Evolutionary conservation across 1,284 basidiomycete genomes (phyloP), one percentile per base, ranked within the genome.

Genomic region (Apiotrichum veenhuisii): DNA sequence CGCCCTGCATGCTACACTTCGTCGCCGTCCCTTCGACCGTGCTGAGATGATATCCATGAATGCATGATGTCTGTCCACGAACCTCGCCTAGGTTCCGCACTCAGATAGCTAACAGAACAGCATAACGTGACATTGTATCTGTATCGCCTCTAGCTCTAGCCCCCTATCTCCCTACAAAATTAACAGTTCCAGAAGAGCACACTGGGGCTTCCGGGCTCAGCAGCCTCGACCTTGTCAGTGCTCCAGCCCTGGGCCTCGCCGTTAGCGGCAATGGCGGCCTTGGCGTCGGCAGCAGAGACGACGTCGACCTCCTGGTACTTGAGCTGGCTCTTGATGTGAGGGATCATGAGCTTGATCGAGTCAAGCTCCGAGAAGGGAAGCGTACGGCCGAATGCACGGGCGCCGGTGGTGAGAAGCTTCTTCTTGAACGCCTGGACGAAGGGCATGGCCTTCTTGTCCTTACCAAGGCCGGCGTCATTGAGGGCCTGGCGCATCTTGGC

Each of bases 361-460:
- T 85, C 82, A 26, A 82, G 78, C 78, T 98, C 95, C 9, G 88
- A 86, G 81, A 96, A 98, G 1, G 87, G 85, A 60, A 98, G 80
- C 11, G 85, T 82, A n/a, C 94, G 85, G 68, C 90, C 85, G 81
- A 98, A 94, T 1, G 91, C 91, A 0, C 83, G 83, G 65, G 86
- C 78, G 27, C 87, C 85, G 67, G 88, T 84, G 3, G 84, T 79
- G 74, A 93, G 87, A 20, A 90, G 87, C 85, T 90, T 91, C 87
- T 91, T 73, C 59, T 97, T 96, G 85, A 96, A 88, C 27, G 82
- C 79, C 65, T 95, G 89, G 55, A 93, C 85, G 79, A 97, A 98
- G 34, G 94, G 94, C 94, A 98, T 98, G 43, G 84, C 84, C 61
- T 87, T 86, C 81, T 98, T 98, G 78, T 98, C 92, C 83, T 97